These are phyloP conservation scores for Aspergillus saccharolyticus DNA, from an alignment of 495 filamentous ascomycete species.

Conservation along the genomic window DNA sequence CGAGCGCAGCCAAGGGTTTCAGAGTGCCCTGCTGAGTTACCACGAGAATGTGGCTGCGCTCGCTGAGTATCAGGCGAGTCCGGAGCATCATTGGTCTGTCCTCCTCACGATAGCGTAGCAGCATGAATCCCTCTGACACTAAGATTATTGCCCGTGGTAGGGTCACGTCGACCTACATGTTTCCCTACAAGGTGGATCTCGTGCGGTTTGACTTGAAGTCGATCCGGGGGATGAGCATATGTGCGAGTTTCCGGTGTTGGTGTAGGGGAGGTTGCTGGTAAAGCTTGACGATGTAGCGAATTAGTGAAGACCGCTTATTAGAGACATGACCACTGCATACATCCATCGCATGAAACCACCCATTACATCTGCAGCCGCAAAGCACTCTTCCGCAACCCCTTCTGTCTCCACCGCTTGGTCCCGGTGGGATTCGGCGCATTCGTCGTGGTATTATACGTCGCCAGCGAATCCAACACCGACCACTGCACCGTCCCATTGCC, in stretches of 20 bases:
- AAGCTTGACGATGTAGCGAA: neutral
- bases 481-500: conserved; percentile 54
- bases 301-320: neutral
- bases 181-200: conserved; percentile 45
- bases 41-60: conserved; percentile 38
- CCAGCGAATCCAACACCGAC: conserved; percentile 39
- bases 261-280: neutral
- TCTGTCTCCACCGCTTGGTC: neutral
- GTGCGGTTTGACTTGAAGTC: conserved; percentile 49
- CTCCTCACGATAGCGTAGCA: too few species aligned
- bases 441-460: conserved; percentile 52
- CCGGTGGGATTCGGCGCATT: conserved; percentile 37
- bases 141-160: conserved; percentile 8
- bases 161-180: conserved; percentile 40
- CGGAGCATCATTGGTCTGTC: conserved; percentile 41
- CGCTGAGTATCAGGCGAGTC: conserved; percentile 43
- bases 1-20: conserved; percentile 44
- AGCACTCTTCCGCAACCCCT: neutral
- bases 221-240: conserved; percentile 32
- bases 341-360: too few species aligned
- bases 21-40: conserved; percentile 43
- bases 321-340: too few species aligned
- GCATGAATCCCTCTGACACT: neutral
- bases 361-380: neutral
- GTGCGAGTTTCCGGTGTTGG: conserved; percentile 29